These are phyloP conservation scores for Neopestalotiopsis sp. DNA, from an alignment of 2,329 filamentous ascomycete species.

Conservation along the genomic window DNA sequence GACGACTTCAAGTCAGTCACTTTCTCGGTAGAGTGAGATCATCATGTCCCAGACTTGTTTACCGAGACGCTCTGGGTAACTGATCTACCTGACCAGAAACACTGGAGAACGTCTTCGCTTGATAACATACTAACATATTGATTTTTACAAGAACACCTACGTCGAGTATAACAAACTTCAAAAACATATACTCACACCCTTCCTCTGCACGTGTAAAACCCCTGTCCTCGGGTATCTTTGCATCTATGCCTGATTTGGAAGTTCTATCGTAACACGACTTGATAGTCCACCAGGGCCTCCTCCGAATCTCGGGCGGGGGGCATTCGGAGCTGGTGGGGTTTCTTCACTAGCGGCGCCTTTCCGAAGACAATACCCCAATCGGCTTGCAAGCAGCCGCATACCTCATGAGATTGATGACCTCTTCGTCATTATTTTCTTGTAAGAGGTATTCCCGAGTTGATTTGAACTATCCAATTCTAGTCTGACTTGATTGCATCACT, in stretches of 20 bases:
- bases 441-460: not conserved
- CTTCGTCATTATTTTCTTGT: conserved; percentile 1
- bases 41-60: too few relatives aligned
- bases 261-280: not conserved
- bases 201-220: not conserved
- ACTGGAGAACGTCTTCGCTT: too few relatives aligned
- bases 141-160: too few relatives aligned
- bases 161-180: too few relatives aligned
- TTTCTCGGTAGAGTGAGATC: too few relatives aligned
- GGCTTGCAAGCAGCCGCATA: not conserved
- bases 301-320: conserved; percentile 12
- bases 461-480: not conserved
- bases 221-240: not conserved
- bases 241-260: not conserved
- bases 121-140: too few relatives aligned
- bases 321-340: conserved; percentile 5
- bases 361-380: not conserved
- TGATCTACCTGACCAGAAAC: too few relatives aligned
- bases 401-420: not conserved
- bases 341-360: not conserved
- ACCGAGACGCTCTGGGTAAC: too few relatives aligned
- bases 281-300: not conserved
- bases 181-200: too few relatives aligned
- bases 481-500: not conserved
- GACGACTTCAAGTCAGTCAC: too few relatives aligned